Evolutionary conservation across 139 green algal species (phyloP).

Genomic region (Tetraselmis chui): DNA sequence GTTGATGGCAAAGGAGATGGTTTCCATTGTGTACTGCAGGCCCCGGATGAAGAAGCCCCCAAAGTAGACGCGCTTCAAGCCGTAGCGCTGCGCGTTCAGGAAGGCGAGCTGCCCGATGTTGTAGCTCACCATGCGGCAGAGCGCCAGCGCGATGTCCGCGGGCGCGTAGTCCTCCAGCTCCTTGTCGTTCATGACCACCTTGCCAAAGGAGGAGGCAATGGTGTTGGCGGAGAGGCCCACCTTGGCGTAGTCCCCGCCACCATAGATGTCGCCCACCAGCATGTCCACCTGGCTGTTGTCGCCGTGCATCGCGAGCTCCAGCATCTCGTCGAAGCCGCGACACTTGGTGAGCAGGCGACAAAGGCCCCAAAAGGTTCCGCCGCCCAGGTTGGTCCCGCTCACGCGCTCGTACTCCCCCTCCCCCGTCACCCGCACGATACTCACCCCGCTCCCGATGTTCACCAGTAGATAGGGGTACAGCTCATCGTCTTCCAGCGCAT

Average conservation of each 20-base stretch:
- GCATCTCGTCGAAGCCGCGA: slow-evolving; percentile 92
- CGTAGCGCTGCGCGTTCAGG: slow-evolving; percentile 83
- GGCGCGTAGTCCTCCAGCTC: slow-evolving; percentile 73
- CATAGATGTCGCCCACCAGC: slow-evolving; percentile 99
- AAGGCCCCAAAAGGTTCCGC: slow-evolving; percentile 98
- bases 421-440: slow-evolving; percentile 80
- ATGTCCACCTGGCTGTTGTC: slow-evolving; percentile 96
- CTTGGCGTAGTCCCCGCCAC: slow-evolving; percentile 81
- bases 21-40: slow-evolving; percentile 99
- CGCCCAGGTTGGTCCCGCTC: slow-evolving; percentile 87
- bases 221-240: slow-evolving; percentile 89
- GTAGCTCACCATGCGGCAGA: slow-evolving; percentile 96
- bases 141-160: slow-evolving; percentile 83
- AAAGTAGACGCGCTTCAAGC: slow-evolving; percentile 87
- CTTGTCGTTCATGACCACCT: slow-evolving; percentile 70
- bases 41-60: slow-evolving; percentile 98
- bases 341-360: slow-evolving; percentile 63
- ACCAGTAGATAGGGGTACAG: slow-evolving; percentile 97
- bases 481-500: not conserved
- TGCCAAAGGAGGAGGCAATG: slow-evolving; percentile 94
- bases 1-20: slow-evolving; percentile 93
- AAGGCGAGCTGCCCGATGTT: slow-evolving; percentile 92
- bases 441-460: slow-evolving; percentile 95
- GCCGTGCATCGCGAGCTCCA: slow-evolving; percentile 77
- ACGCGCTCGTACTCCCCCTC: slow-evolving; percentile 72